phyloP scores from a whole-genome alignment of 106 monocot species.

The Dactylorhiza incarnata region DNA sequence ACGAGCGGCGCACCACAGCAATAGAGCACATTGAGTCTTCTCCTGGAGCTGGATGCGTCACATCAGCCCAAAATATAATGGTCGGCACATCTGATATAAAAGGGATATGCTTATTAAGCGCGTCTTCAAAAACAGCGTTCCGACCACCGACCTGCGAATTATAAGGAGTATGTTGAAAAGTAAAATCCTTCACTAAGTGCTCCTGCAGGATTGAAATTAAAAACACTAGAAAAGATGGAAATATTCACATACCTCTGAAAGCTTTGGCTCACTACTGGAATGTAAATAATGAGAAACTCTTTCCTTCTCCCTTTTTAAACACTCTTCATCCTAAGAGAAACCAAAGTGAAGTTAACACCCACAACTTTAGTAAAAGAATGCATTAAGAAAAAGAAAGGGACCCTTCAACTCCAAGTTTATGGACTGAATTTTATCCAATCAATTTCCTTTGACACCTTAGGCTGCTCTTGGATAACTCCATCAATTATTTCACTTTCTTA shows the following conservation, averaged over 20 bases:
- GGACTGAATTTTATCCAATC: too few species aligned
- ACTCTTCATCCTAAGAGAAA: conserved; percentile 65
- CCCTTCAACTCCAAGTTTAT: too few species aligned
- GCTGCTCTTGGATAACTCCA: too few species aligned
- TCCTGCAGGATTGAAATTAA: not conserved
- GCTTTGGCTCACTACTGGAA: conserved; percentile 68
- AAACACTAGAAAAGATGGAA: not conserved
- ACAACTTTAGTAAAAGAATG: not conserved
- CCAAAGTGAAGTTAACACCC: not conserved
- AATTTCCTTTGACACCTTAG: too few species aligned
- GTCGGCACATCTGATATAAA: conserved; percentile 42
- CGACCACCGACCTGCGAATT: too few species aligned
- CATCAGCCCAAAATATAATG: conserved; percentile 91
- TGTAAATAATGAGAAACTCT: conserved; percentile 78
- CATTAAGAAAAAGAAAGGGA: not conserved
- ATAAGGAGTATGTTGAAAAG: too few species aligned
- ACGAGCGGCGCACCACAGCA: conserved; percentile 54
- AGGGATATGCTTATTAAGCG: conserved; percentile 29
- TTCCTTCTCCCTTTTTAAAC: conserved; percentile 73
- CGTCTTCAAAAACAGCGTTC: conserved; percentile 53
- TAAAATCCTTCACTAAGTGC: too few species aligned
- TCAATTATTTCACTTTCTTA: too few species aligned
- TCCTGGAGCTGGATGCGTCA: conserved; percentile 86
- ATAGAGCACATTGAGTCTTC: conserved; percentile 66
- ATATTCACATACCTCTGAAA: conserved; percentile 51